Conservation (phyloP, 169 alveolate genomes). For the Cytauxzoon felis region DNA sequence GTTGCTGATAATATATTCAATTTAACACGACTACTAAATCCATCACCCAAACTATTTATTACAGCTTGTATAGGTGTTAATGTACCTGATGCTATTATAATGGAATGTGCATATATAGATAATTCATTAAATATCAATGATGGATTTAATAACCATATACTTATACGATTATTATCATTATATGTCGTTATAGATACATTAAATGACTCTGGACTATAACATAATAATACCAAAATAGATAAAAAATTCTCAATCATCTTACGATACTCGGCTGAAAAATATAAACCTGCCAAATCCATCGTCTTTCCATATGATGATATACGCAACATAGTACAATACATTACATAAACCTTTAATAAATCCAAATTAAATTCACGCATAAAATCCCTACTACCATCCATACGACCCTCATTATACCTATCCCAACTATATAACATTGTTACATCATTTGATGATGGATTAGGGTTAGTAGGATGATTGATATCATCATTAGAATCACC, state of each 20-base stretch:
- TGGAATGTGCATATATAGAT: conserved; percentile 64
- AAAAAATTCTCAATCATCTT: conserved; percentile 11
- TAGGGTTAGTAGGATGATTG: no score
- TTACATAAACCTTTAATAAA: conserved; percentile 10
- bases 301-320: conserved; percentile 4
- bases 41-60: conserved; percentile 31
- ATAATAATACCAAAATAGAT: conserved; percentile 29
- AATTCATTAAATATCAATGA: conserved; percentile 23
- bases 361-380: conserved; percentile 12
- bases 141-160: conserved; percentile 42
- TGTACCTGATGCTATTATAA: conserved; percentile 92
- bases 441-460: not conserved
- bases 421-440: conserved; percentile 41
- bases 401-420: conserved; percentile 25
- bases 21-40: conserved; percentile 10
- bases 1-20: conserved; percentile 23
- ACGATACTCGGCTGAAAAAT: conserved; percentile 5
- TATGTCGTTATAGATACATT: conserved; percentile 11
- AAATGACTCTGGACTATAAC: conserved; percentile 43
- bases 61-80: conserved; percentile 79
- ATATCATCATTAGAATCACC: not conserved
- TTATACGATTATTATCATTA: conserved; percentile 1
- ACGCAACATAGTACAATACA: conserved; percentile 21
- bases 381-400: conserved; percentile 26
- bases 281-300: not conserved